phyloP scores from a whole-genome alignment of 148 eudicot genomes.

The Amaranthus hypochondriacus region DNA sequence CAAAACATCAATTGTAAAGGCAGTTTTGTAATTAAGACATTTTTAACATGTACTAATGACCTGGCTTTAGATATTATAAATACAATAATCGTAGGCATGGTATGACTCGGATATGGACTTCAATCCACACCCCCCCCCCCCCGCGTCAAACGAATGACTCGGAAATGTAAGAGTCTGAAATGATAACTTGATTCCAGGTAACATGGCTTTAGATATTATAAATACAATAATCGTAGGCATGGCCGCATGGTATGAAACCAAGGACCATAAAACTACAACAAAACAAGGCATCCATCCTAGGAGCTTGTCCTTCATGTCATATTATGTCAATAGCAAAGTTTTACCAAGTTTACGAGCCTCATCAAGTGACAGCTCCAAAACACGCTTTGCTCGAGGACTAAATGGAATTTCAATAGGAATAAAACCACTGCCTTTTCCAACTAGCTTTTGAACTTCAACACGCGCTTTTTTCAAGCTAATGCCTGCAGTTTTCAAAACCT shows the following conservation, averaged over 20 bases:
- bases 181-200: no score
- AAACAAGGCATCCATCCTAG: background rate
- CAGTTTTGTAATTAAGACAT: background rate
- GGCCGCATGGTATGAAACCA: background rate
- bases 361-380: conserved; percentile 73
- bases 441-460: conserved; percentile 86
- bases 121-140: no score
- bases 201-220: background rate
- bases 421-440: conserved; percentile 86
- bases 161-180: no score
- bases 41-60: background rate
- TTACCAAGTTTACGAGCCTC: conserved; percentile 88
- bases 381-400: conserved; percentile 89
- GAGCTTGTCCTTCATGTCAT: background rate
- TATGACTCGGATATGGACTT: no score
- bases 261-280: background rate
- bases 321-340: background rate
- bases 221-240: background rate
- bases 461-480: conserved; percentile 77
- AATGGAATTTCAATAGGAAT: conserved; percentile 82
- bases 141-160: no score
- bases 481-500: conserved; percentile 79
- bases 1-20: background rate
- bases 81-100: background rate
- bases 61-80: background rate